These are phyloP conservation scores for Tulasnella sp. DNA, from an alignment of 768 basidiomycete species.

Conservation along the genomic window DNA sequence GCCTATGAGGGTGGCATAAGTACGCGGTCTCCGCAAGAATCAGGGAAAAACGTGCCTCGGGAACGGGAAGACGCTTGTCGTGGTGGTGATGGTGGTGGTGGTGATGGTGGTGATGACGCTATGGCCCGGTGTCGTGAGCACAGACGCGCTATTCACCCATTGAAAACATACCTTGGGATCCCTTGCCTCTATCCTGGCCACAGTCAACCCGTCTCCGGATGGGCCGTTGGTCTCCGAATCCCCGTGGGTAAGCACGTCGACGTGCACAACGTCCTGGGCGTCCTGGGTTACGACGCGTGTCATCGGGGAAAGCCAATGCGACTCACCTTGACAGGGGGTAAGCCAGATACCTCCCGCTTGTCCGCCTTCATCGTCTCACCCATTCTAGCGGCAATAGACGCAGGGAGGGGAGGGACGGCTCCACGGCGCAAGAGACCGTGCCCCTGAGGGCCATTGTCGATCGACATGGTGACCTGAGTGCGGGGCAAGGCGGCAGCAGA, in stretches of 20 bases:
- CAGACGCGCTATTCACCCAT: slow-evolving; percentile 18
- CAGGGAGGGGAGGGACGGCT: slow-evolving; percentile 6
- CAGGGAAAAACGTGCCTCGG: slow-evolving; percentile 15
- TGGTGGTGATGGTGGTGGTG: slow-evolving; percentile 17
- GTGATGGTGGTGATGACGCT: slow-evolving; percentile 16
- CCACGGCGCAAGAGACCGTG: not conserved
- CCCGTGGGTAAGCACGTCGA: slow-evolving; percentile 20
- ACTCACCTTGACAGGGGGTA: not conserved
- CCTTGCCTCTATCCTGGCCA: not conserved
- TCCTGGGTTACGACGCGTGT: slow-evolving; percentile 17
- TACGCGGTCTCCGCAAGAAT: no score
- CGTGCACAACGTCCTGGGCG: slow-evolving; percentile 17
- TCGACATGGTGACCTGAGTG: slow-evolving; percentile 19
- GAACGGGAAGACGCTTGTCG: slow-evolving; percentile 17
- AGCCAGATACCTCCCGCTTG: not conserved
- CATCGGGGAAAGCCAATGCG: not conserved
- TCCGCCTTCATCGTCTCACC: not conserved
- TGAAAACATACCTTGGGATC: not conserved
- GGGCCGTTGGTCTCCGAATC: no score
- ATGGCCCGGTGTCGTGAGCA: slow-evolving; percentile 2
- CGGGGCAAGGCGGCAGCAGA: slow-evolving; percentile 32
- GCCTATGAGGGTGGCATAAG: no score
- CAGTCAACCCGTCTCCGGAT: not conserved
- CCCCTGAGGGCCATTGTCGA: not conserved
- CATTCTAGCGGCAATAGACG: not conserved